Base-by-base conservation (phyloP, 2,329 filamentous ascomycete species). In the Periconia macrospinosa region DNA sequence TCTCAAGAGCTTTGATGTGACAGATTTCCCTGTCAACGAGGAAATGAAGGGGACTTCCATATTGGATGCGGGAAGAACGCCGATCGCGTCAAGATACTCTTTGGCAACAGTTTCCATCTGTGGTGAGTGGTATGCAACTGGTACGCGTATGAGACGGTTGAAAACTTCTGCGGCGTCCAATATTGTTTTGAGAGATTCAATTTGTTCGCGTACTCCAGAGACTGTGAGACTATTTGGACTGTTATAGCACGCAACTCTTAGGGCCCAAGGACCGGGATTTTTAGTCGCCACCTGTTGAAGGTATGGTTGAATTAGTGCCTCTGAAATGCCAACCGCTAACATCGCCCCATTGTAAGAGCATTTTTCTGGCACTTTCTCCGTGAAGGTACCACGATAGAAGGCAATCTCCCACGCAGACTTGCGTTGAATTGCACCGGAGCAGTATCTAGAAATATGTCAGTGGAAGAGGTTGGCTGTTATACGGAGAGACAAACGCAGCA, bases 51-150 rank as follows among this genome's bases (percentile, higher is more conserved):
- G n/a, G 20, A 2, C n/a, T 23, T 37, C 35, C 11, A 37, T 10
- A 14, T 49, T 37, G 37, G 30, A 19, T 2, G 6, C 19, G 5
- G 15, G n/a, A 14, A 49, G n/a, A 17, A 18, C 37, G 10, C 15
- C 17, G 44, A 50, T 30, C 45, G n/a, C 9, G 18, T 14, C 11
- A 41, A 43, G 27, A 18, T 50, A 50, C 27, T 50, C 41, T 6
- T 35, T 11, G 6, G 48, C 48, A 8, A 67, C 69, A 1, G 61
- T 52, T 2, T 65, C 14, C 74, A 77, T 76, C 19, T 77, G 74
- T 20, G 68, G 64, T 1, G 72, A 76, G 49, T 79, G 78, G 49
- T 79, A 80, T 0, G 77, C 78, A 14, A 59, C 67, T 18, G 74
- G 68, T 6, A 77, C 74, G 46, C 70, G 68, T 8, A 80, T 68